Conservation (phyloP, 768 basidiomycete species). For the Phaffia australis region DNA sequence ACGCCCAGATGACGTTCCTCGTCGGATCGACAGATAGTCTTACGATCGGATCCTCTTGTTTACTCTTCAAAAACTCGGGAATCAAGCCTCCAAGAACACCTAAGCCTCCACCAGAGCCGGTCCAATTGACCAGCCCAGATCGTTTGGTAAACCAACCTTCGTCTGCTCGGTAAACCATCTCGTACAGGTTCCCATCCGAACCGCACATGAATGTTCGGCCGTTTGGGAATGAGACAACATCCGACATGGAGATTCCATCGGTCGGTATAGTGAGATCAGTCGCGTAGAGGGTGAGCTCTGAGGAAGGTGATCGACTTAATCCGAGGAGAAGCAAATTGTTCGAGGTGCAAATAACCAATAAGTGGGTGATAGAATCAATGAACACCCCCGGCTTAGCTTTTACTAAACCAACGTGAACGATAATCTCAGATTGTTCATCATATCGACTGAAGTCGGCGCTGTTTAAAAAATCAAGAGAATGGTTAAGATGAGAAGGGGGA, state of each 20-base stretch:
- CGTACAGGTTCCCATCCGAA: conserved; percentile 80
- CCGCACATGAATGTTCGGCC: conserved; percentile 83
- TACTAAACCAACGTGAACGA: conserved; percentile 78
- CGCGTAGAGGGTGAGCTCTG: conserved; percentile 73
- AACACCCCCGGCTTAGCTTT: conserved; percentile 72
- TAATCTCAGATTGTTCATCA: conserved; percentile 78
- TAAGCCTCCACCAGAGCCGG: conserved; percentile 52
- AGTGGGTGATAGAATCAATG: conserved; percentile 76
- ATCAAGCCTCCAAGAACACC: conserved; percentile 9
- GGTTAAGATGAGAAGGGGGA: not conserved
- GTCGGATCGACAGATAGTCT: conserved; percentile 55
- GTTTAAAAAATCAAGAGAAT: conserved; percentile 4
- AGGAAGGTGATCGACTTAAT: conserved; percentile 41
- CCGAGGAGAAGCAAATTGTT: conserved; percentile 74
- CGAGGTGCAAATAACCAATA: conserved; percentile 84
- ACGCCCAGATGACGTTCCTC: conserved; percentile 66
- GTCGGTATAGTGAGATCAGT: conserved; percentile 70
- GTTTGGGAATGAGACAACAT: conserved; percentile 62
- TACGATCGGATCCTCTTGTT: conserved; percentile 48
- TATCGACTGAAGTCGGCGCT: conserved; percentile 89
- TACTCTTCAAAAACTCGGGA: conserved; percentile 21
- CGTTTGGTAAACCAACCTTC: conserved; percentile 88
- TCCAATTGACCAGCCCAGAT: conserved; percentile 75
- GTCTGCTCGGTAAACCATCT: conserved; percentile 77
- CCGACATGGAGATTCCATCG: conserved; percentile 69